phyloP scores from a whole-genome alignment of 176 grass and related monocot species.

The Bonia amplexicaulis region DNA sequence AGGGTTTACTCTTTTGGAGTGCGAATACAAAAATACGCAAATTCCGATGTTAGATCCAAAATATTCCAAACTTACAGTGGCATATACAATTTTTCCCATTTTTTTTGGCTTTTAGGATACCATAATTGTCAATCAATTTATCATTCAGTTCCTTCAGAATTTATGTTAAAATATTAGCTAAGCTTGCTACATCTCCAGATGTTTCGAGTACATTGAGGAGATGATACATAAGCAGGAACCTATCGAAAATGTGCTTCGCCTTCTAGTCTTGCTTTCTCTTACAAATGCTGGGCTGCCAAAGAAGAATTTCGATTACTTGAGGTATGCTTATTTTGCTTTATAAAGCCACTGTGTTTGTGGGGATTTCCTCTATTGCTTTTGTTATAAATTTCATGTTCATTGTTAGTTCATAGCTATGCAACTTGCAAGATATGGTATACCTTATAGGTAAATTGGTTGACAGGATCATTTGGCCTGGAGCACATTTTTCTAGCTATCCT shows the following conservation, averaged over 20 bases:
- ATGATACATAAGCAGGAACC: constrained; percentile 97
- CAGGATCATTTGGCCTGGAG: not conserved
- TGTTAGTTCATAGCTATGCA: not conserved
- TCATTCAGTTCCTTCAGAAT: not conserved
- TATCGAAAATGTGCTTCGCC: constrained; percentile 74
- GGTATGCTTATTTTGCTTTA: constrained; percentile 48
- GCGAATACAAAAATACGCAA: not conserved
- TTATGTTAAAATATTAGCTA: constrained; percentile 8
- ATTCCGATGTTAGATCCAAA: not conserved
- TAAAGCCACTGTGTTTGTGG: not conserved
- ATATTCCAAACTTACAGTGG: not conserved
- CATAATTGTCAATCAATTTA: not conserved
- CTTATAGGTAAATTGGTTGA: not conserved
- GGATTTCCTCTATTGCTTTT: not conserved
- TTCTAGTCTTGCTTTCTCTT: constrained; percentile 88
- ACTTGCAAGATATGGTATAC: not conserved
- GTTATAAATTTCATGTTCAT: not conserved
- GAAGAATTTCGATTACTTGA: constrained; percentile 83
- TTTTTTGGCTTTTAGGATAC: not conserved
- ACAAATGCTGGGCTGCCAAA: constrained; percentile 90
- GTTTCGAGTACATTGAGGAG: constrained; percentile 96
- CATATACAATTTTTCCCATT: not conserved
- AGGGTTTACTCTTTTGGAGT: not conserved
- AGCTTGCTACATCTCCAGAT: constrained; percentile 27
- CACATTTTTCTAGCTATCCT: too few relatives aligned